Evolutionary conservation across 768 basidiomycete species (phyloP), one percentile per base, ranked within the genome.

Genomic region (Rhodosporidiobolus odoratus): DNA sequence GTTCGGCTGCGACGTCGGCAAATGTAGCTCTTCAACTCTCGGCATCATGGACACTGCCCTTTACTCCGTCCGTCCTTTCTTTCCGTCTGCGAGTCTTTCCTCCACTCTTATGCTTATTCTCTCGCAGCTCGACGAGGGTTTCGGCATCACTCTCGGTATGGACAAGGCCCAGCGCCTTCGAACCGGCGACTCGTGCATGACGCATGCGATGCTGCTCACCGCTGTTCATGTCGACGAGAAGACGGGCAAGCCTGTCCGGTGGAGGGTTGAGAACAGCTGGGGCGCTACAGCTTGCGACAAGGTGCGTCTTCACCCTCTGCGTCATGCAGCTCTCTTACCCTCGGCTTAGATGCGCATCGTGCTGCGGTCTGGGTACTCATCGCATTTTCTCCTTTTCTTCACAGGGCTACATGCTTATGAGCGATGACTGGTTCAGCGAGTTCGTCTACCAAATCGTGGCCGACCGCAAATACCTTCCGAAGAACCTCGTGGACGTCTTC

Each of bases 251-350:
- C 88, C 92, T 0, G 80, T 94, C 27, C 85, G 92, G n/a, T 98
- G 92, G 85, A 91, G 92, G 80, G 91, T 98, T 27, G 95, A 98
- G 83, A 98, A 98, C 82, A 89, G 88, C 5, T 98, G 95, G 95
- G 90, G 91, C 23, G 86, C 87, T 35, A 81, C 81, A 0, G 84
- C 83, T 0, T 89, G 92, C 34, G 83, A 92, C 74, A 87, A 92
- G 75, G 94, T 67, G 12, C 60, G 63, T 50, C 53, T 54, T 19
- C 64, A 8, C n/a, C 35, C 43, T 43, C 13, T 21, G 13, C 21
- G 21, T 43, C 43, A 12, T 43, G 13, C 43, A 21, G 23, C 32
- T 15, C 38, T 53, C 53, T 25, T 47, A 35, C 38, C 8, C 3
- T 34, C 8, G 15, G n/a, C n/a, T n/a, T n/a, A n/a, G n/a, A n/a